Evolutionary conservation across 2,329 filamentous ascomycete genomes (phyloP), one percentile per base, ranked within the genome.

Genomic region (Penicillium sp.): DNA sequence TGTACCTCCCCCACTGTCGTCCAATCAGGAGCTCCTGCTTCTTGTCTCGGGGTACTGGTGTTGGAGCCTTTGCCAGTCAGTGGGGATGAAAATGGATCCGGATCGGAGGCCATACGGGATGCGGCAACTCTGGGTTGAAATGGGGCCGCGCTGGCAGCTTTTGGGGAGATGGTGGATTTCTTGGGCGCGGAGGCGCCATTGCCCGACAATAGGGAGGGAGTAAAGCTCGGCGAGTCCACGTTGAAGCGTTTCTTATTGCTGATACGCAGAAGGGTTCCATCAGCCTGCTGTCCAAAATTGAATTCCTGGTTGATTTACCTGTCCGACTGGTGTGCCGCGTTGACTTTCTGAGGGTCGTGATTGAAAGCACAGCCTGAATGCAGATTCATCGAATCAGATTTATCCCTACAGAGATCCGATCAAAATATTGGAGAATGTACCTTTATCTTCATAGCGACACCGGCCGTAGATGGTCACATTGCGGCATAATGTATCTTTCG

Each of bases 141-240:
- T 6, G 78, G 87, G 21, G 91, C 90, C 22, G 93, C 95, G 72
- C 85, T 95, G n/a, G 90, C 93, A 54, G 91, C 90, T 75, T 96
- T 92, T 1, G 92, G 91, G 8, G 93, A 95, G 62, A 98, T 92
- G 11, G 75, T 88, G 10, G 88, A 83, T 68, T 89, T 89, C 75
- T 91, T 91, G 24, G 70, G 60, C 3, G 66, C 65, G 13, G 70
- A 70, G 2, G 70, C 70, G 35, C 74, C 75, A 52, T 77, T 77
- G 31, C 70, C 67, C 33, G 74, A 69, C 16, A 75, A 57, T 27
- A 73, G 52, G 14, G 84, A 78, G 37, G 93, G 93, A 0, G 91
- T 97, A 73, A 99, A 99, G 48, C 93, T 91, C 13, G 95, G 93
- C 9, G 95, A 98, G 69, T 98, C 95, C 70, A 96, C 95, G 74